Percentiles rank a stretch among this genome's conserved stretches.
phyloP scores from a whole-genome alignment of 1,139 yeast genomes.

The Petasospora fabianii region DNA sequence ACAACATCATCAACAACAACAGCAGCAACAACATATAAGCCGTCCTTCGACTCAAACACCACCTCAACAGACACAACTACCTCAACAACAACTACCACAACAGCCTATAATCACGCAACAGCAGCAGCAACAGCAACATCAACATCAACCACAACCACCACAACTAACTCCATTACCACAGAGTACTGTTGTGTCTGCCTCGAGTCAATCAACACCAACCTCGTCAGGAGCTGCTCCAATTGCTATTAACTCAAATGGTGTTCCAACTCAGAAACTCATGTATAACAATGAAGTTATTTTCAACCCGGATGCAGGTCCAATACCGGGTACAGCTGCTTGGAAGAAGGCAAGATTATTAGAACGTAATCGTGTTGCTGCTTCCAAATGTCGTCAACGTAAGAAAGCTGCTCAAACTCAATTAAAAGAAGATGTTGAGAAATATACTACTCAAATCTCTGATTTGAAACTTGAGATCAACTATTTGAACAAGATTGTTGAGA shows the following conservation, averaged over 20 bases:
- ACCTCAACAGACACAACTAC: slow-evolving; percentile 6
- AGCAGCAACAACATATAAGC: background rate
- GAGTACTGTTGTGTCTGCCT: slow-evolving; percentile 3
- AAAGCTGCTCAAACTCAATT: slow-evolving; percentile 70
- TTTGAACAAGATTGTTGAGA: slow-evolving; percentile 1
- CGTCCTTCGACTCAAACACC: background rate
- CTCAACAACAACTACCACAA: slow-evolving; percentile 5
- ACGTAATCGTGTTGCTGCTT: slow-evolving; percentile 90
- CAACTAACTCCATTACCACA: slow-evolving; percentile 10
- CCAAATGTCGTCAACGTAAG: slow-evolving; percentile 92
- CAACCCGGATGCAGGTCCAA: slow-evolving; percentile 61
- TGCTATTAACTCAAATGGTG: slow-evolving; percentile 19
- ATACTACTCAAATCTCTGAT: slow-evolving; percentile 42
- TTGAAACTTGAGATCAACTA: slow-evolving; percentile 26
- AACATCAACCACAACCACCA: slow-evolving; percentile 1
- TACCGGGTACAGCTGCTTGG: slow-evolving; percentile 73
- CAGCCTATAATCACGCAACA: slow-evolving; percentile 8
- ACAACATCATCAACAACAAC: slow-evolving; percentile 2
- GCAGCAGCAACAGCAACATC: slow-evolving; percentile 5
- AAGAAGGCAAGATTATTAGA: slow-evolving; percentile 44
- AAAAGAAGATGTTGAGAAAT: slow-evolving; percentile 51
- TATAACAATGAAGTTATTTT: slow-evolving; percentile 57
- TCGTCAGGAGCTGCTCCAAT: slow-evolving; percentile 12
- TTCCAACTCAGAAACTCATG: slow-evolving; percentile 52
- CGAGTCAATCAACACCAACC: slow-evolving; percentile 13